A percentile compares a stretch with the other conserved stretches of the same genome.
phyloP scores from a whole-genome alignment of 2,329 filamentous ascomycete genomes.

The Ophiostoma sp. region DNA sequence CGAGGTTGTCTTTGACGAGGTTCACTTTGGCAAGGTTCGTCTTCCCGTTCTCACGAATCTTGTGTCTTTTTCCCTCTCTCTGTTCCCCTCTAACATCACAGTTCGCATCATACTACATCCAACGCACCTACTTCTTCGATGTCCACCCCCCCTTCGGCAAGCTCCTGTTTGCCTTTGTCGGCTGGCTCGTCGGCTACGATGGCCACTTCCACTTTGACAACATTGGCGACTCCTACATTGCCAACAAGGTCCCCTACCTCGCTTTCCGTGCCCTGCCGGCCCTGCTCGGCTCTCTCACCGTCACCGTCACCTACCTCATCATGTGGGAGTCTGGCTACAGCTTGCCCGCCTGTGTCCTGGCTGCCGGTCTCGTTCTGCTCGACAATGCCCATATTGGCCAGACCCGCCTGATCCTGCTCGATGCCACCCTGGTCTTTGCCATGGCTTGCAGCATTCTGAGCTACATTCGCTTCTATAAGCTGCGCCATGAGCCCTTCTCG shows the following conservation, averaged over 20 bases:
- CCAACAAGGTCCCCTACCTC: conserved; percentile 95
- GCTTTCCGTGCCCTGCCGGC: conserved; percentile 92
- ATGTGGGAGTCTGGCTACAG: conserved; percentile 99
- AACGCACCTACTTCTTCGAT: conserved; percentile 99
- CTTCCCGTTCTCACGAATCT: neutral
- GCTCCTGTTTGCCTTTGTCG: conserved; percentile 92
- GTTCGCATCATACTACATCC: conserved; percentile 78
- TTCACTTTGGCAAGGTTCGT: conserved; percentile 96
- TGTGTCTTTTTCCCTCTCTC: neutral
- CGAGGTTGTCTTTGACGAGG: conserved; percentile 97
- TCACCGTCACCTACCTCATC: conserved; percentile 90
- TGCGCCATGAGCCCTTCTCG: conserved; percentile 80
- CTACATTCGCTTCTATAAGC: conserved; percentile 98
- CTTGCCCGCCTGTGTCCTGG: conserved; percentile 82
- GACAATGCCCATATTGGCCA: conserved; percentile 98
- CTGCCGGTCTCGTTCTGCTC: conserved; percentile 80
- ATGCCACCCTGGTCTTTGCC: conserved; percentile 87
- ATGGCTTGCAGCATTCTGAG: conserved; percentile 92
- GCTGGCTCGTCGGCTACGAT: conserved; percentile 96
- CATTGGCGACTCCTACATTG: conserved; percentile 96
- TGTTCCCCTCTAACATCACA: conserved; percentile 32
- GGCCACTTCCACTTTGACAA: conserved; percentile 98
- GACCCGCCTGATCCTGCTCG: conserved; percentile 88
- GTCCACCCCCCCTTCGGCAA: conserved; percentile 98
- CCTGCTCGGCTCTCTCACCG: conserved; percentile 83